Conservation (phyloP, 768 basidiomycete genomes). For the Tylopilus intermedius region DNA sequence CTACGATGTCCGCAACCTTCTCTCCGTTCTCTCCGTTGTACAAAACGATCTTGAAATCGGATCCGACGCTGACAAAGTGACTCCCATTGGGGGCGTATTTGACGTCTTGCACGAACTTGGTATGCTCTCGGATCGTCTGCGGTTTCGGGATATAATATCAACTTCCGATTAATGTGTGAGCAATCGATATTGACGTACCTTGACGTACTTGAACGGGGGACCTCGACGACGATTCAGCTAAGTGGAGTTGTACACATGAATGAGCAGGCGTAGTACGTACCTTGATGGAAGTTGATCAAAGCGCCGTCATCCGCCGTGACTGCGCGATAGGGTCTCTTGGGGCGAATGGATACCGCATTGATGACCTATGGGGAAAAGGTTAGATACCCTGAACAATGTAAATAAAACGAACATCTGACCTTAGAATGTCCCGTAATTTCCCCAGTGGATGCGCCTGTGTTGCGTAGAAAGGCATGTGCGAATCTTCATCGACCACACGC, state of each 20-base stretch:
- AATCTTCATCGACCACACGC: constrained; percentile 44
- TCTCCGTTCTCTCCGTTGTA: constrained; percentile 91
- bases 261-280: constrained; percentile 29
- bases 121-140: constrained; percentile 84
- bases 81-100: constrained; percentile 78
- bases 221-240: constrained; percentile 35
- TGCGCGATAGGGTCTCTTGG: constrained; percentile 86
- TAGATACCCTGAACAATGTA: neutral
- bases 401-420: constrained; percentile 33
- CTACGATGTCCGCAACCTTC: constrained; percentile 60
- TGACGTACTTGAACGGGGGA: constrained; percentile 86
- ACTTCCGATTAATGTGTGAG: neutral
- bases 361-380: constrained; percentile 46
- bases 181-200: constrained; percentile 37
- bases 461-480: constrained; percentile 79
- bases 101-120: constrained; percentile 89
- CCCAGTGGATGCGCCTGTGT: constrained; percentile 78
- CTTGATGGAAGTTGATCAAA: constrained; percentile 79
- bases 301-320: constrained; percentile 83
- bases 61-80: constrained; percentile 82
- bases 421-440: constrained; percentile 90
- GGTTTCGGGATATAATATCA: neutral
- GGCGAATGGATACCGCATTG: constrained; percentile 84
- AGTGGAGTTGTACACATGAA: neutral
- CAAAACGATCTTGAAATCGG: constrained; percentile 81